phyloP scores from a whole-genome alignment of 768 basidiomycete genomes.

The Cystofilobasidium ferigula region DNA sequence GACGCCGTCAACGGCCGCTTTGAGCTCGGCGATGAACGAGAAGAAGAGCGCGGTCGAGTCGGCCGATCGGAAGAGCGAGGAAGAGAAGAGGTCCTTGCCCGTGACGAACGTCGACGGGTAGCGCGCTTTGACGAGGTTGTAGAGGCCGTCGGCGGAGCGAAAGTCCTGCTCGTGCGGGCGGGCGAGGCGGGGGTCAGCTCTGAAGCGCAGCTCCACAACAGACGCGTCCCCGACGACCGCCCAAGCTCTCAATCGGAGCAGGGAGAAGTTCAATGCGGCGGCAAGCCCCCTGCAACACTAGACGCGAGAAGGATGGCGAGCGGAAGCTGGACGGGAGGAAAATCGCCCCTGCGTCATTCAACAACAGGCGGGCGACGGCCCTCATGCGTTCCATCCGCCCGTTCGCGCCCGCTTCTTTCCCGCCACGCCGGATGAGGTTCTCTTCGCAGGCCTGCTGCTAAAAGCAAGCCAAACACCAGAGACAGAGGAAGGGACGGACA shows the following conservation, averaged over 20 bases:
- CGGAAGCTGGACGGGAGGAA: too few species aligned
- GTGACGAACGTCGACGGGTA: conserved; percentile 74
- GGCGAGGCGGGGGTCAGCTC: neutral
- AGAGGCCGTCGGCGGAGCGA: conserved; percentile 83
- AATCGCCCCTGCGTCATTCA: too few species aligned
- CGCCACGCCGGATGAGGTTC: too few species aligned
- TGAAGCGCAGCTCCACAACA: neutral
- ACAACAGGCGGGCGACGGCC: too few species aligned
- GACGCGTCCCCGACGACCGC: too few species aligned
- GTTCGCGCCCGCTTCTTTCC: too few species aligned
- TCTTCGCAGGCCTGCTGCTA: too few species aligned
- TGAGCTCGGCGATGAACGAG: conserved; percentile 85
- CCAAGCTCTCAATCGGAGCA: too few species aligned
- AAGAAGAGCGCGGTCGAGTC: conserved; percentile 82
- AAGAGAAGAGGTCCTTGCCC: conserved; percentile 91
- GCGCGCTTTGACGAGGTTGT: conserved; percentile 75
- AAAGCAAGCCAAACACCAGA: neutral
- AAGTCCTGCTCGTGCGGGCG: conserved; percentile 58
- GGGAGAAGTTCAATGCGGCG: too few species aligned
- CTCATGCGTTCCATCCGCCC: too few species aligned
- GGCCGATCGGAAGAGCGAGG: conserved; percentile 74
- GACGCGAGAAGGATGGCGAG: too few species aligned
- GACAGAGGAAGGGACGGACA: conserved; percentile 45
- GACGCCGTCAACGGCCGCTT: conserved; percentile 56
- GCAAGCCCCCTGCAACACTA: too few species aligned